These are phyloP conservation scores for Lecanoromycetidae sp. DNA, from an alignment of 2,329 filamentous ascomycete genomes.

Conservation along the genomic window DNA sequence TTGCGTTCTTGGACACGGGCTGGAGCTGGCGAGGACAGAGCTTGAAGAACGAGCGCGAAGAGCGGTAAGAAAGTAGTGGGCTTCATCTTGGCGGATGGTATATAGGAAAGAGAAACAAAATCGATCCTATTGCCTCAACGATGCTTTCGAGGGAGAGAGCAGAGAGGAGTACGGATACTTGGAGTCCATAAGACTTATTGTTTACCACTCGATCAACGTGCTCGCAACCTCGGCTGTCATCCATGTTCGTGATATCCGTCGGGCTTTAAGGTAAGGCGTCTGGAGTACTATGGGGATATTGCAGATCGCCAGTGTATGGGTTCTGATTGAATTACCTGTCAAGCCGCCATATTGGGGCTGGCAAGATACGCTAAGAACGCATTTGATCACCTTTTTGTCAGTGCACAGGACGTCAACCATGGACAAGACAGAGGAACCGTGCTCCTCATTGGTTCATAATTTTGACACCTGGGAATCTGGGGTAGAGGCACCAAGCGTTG, in stretches of 20 bases:
- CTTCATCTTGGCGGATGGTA: not conserved
- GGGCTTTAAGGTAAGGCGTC: not conserved
- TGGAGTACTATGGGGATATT: no score
- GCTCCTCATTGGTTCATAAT: no score
- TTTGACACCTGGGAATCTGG: no score
- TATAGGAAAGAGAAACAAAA: not conserved
- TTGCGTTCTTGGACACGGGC: not conserved
- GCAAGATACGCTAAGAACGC: no score
- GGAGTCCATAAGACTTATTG: no score
- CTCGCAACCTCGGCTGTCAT: not conserved
- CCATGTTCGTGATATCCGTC: not conserved
- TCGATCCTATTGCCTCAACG: not conserved
- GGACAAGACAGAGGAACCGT: no score
- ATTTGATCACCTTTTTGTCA: no score
- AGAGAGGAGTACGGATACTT: no score
- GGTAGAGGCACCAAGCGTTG: not conserved
- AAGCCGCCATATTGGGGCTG: not conserved
- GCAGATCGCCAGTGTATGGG: not conserved
- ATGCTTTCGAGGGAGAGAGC: not conserved
- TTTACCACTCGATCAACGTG: no score
- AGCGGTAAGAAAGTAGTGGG: not conserved
- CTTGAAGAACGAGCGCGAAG: not conserved
- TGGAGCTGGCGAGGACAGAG: constrained; percentile 2
- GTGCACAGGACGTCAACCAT: no score
- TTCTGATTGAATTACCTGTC: not conserved